These are phyloP conservation scores for Xylariaceae sp. DNA, from an alignment of 2,329 filamentous ascomycete species.

Conservation along the genomic window DNA sequence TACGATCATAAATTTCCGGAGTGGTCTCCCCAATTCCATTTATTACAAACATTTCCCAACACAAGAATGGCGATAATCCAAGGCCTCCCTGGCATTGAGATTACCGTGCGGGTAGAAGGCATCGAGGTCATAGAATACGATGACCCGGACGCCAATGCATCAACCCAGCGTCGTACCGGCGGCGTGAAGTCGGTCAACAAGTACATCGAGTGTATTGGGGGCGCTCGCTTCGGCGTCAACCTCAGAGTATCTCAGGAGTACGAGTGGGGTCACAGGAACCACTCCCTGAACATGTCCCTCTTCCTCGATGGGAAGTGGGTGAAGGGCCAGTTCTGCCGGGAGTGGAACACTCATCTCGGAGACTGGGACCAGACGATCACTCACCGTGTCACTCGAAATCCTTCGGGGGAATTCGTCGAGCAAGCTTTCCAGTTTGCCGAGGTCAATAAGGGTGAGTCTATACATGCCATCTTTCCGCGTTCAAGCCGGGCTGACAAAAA, in stretches of 20 bases:
- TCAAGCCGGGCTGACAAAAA: not conserved
- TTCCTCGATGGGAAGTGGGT: conserved; percentile 26
- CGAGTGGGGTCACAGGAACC: conserved; percentile 6
- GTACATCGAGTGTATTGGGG: conserved; percentile 28
- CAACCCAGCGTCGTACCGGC: not conserved
- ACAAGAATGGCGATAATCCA: conserved; percentile 30
- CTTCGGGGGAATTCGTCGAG: not conserved
- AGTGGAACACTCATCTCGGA: not conserved
- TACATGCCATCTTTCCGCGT: not conserved
- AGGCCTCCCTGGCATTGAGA: conserved; percentile 26
- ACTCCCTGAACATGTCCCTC: conserved; percentile 17
- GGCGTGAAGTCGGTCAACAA: conserved; percentile 1
- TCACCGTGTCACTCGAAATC: not conserved
- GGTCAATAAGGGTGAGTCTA: conserved; percentile 19
- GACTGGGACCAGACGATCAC: not conserved
- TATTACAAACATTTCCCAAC: not conserved
- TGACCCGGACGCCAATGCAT: conserved; percentile 12
- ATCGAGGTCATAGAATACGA: conserved; percentile 24
- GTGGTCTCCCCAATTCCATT: not conserved
- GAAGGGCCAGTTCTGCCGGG: conserved; percentile 10
- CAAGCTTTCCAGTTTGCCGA: conserved; percentile 25
- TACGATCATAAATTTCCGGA: not conserved
- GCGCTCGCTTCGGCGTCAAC: conserved; percentile 22
- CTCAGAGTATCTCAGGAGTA: conserved; percentile 15
- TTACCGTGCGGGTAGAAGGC: conserved; percentile 28